Evolutionary conservation across 495 filamentous ascomycete species (phyloP).

Genomic region (Hypoxylon perforatum): DNA sequence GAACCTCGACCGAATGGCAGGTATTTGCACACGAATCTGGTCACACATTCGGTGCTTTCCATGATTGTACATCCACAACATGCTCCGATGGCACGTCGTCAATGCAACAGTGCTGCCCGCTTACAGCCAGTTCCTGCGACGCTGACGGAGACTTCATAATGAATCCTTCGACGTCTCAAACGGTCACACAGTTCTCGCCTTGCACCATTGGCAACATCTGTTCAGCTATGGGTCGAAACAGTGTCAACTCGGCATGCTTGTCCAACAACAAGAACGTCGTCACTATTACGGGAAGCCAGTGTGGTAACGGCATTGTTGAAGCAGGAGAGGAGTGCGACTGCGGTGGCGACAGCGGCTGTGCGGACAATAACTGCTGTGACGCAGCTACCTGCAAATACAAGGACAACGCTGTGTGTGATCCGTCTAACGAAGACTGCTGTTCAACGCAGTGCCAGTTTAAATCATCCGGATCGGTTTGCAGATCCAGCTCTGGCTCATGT

Average conservation of each 20-base stretch:
- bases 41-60: slow-evolving; percentile 95
- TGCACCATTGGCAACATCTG: slow-evolving; percentile 96
- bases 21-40: slow-evolving; percentile 96
- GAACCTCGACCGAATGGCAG: slow-evolving; percentile 89
- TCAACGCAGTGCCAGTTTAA: slow-evolving; percentile 75
- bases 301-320: slow-evolving; percentile 98
- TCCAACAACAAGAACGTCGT: slow-evolving; percentile 82
- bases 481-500: slow-evolving; percentile 79
- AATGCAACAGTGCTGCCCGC: slow-evolving; percentile 87
- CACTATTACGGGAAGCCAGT: slow-evolving; percentile 88
- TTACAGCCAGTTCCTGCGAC: slow-evolving; percentile 74
- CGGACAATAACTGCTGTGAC: slow-evolving; percentile 83
- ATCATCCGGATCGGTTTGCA: slow-evolving; percentile 75
- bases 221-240: slow-evolving; percentile 83
- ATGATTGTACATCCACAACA: slow-evolving; percentile 81
- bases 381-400: slow-evolving; percentile 90
- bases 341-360: slow-evolving; percentile 78
- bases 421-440: slow-evolving; percentile 93
- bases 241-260: slow-evolving; percentile 80
- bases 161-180: slow-evolving; percentile 85
- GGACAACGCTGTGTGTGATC: slow-evolving; percentile 80
- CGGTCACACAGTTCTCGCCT: slow-evolving; percentile 82
- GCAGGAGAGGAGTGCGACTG: slow-evolving; percentile 95
- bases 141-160: slow-evolving; percentile 86
- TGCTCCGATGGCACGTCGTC: slow-evolving; percentile 69